phyloP scores from a whole-genome alignment of 2,329 filamentous ascomycete species.

The Alternaria solani region DNA sequence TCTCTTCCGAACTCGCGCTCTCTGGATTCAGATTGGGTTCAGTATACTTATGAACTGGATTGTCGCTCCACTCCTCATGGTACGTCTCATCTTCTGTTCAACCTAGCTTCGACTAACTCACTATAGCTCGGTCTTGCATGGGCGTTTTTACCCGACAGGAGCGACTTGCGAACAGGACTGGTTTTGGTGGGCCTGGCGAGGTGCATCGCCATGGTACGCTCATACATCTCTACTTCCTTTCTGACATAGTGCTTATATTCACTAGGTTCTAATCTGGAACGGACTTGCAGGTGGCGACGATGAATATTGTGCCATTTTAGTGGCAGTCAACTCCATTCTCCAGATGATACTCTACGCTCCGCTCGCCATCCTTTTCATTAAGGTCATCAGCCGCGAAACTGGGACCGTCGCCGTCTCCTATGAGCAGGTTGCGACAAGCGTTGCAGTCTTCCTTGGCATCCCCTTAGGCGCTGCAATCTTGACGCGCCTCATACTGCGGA shows the following conservation, averaged over 20 bases:
- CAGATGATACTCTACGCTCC: slow-evolving; percentile 54
- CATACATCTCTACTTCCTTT: slow-evolving; percentile 52
- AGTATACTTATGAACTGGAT: slow-evolving; percentile 80
- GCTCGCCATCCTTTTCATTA: slow-evolving; percentile 59
- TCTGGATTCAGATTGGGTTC: slow-evolving; percentile 79
- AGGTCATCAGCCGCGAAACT: slow-evolving; percentile 65
- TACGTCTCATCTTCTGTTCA: neutral
- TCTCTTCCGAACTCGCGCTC: slow-evolving; percentile 63
- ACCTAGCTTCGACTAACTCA: slow-evolving; percentile 7
- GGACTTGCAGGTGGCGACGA: slow-evolving; percentile 73
- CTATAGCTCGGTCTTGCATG: slow-evolving; percentile 68
- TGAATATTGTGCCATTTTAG: slow-evolving; percentile 73
- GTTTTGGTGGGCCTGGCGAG: slow-evolving; percentile 79
- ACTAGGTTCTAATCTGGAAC: slow-evolving; percentile 73
- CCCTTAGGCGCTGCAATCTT: slow-evolving; percentile 77
- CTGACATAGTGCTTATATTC: slow-evolving; percentile 4
- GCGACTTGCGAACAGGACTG: slow-evolving; percentile 63
- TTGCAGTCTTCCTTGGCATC: slow-evolving; percentile 79
- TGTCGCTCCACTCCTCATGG: slow-evolving; percentile 80
- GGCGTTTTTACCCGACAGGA: slow-evolving; percentile 50
- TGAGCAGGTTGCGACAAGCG: slow-evolving; percentile 72
- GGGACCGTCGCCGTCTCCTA: slow-evolving; percentile 60
- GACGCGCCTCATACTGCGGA: slow-evolving; percentile 70
- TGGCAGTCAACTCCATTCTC: slow-evolving; percentile 52
- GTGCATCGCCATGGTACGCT: slow-evolving; percentile 79